Percentiles rank a stretch among this genome's conserved stretches.
These are phyloP conservation scores for Gynandropsis gynandra DNA, from an alignment of 345 rosid genomes.

Conservation along the genomic window DNA sequence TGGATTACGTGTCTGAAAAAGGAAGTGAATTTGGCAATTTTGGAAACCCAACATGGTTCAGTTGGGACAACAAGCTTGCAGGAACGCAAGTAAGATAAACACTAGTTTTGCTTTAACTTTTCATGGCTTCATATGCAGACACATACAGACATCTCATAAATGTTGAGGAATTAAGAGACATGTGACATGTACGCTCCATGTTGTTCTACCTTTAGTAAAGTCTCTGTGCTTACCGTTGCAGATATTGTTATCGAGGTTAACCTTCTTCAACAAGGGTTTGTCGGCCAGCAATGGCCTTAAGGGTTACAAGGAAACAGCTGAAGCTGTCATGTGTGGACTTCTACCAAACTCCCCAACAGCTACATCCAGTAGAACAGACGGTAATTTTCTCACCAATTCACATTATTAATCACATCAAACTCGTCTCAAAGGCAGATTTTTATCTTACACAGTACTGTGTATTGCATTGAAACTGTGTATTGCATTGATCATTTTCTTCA, in stretches of 20 bases:
- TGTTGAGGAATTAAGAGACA: no score
- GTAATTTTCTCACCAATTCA: constrained; percentile 33
- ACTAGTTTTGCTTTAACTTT: background rate
- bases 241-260: constrained; percentile 79
- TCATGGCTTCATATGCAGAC: background rate
- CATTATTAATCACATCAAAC: background rate
- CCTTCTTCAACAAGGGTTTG: constrained; percentile 60
- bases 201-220: background rate
- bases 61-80: constrained; percentile 96
- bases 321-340: constrained; percentile 89
- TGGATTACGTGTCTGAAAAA: constrained; percentile 55
- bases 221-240: constrained; percentile 25
- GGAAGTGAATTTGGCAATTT: constrained; percentile 64
- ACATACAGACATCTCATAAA: background rate
- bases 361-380: constrained; percentile 65
- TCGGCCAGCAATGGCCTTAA: constrained; percentile 52
- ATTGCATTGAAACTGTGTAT: background rate
- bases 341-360: constrained; percentile 84
- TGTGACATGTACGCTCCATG: no score
- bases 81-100: constrained; percentile 65
- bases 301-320: constrained; percentile 72
- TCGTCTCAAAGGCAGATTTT: background rate
- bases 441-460: background rate
- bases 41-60: constrained; percentile 93
- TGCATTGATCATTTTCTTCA: background rate